phyloP scores from a whole-genome alignment of 495 filamentous ascomycete genomes.

The Aspergillus biplanus region DNA sequence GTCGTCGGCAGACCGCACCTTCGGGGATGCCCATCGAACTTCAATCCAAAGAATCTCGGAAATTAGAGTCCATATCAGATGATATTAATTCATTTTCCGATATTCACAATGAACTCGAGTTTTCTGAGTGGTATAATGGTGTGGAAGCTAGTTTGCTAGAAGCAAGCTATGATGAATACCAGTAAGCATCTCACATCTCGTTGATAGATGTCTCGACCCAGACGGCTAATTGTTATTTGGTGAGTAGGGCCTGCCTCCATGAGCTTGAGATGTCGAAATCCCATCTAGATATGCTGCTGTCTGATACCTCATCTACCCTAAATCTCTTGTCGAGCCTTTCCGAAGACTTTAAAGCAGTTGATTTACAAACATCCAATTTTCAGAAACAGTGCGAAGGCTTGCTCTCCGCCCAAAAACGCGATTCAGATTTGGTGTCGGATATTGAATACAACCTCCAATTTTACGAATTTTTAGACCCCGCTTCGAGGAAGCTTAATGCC shows the following conservation, averaged over 20 bases:
- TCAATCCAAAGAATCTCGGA: constrained; percentile 30
- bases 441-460: constrained; percentile 86
- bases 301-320: constrained; percentile 72
- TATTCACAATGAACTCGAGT: constrained; percentile 59
- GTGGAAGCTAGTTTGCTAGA: constrained; percentile 71
- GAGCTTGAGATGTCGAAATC: constrained; percentile 77
- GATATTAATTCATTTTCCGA: constrained; percentile 29
- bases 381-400: constrained; percentile 89
- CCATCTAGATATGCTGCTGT: constrained; percentile 79
- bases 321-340: constrained; percentile 74
- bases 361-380: constrained; percentile 87
- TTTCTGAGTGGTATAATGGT: constrained; percentile 63
- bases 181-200: constrained; percentile 54
- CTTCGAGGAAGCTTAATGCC: constrained; percentile 86
- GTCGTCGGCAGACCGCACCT: constrained; percentile 48
- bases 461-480: constrained; percentile 88
- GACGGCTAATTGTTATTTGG: constrained; percentile 19
- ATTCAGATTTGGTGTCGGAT: constrained; percentile 75
- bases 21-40: constrained; percentile 41
- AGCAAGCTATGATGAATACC: constrained; percentile 82
- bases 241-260: constrained; percentile 68
- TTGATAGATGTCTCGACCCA: background rate
- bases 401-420: constrained; percentile 73
- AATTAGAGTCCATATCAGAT: constrained; percentile 32
- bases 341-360: constrained; percentile 81